A percentile compares a stretch with the other conserved stretches of the same genome.
These are phyloP conservation scores for Mrakia blollopis DNA, from an alignment of 768 basidiomycete species.

Conservation along the genomic window DNA sequence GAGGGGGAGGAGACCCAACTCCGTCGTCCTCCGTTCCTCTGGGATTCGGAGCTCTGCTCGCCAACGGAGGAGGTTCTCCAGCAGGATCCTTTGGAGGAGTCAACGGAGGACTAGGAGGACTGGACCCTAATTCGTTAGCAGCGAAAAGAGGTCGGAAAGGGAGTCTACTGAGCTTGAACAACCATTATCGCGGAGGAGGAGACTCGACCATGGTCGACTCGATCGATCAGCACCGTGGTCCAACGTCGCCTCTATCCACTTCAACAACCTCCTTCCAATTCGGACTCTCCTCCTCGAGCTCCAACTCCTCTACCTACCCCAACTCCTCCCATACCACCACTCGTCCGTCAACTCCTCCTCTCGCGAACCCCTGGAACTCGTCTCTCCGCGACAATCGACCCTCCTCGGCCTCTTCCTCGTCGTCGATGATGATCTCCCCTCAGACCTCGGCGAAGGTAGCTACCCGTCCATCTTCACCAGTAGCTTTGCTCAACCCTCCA, in stretches of 20 bases:
- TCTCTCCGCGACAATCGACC: not conserved
- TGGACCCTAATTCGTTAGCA: not conserved
- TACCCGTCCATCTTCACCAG: not conserved
- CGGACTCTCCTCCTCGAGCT: not conserved
- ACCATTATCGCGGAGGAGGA: not conserved
- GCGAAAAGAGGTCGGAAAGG: not conserved
- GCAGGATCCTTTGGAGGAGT: not conserved
- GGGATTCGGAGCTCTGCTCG: not conserved
- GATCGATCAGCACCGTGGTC: not conserved
- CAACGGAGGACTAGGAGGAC: not conserved
- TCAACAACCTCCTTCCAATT: not conserved
- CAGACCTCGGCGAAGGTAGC: not conserved
- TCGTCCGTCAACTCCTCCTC: not conserved
- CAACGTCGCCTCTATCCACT: not conserved
- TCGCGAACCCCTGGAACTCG: not conserved
- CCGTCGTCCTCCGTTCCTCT: not conserved
- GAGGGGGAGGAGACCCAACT: not conserved
- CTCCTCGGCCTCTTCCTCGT: not conserved
- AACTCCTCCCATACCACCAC: not conserved
- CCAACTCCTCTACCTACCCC: not conserved
- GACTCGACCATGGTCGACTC: slow-evolving; percentile 2
- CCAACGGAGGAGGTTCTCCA: not conserved
- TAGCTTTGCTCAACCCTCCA: not conserved
- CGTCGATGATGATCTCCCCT: slow-evolving; percentile 9
- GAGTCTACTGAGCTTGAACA: slow-evolving; percentile 3